These are phyloP conservation scores for Solanum lycopersicoides DNA, from an alignment of 257 asterid species.

Conservation along the genomic window DNA sequence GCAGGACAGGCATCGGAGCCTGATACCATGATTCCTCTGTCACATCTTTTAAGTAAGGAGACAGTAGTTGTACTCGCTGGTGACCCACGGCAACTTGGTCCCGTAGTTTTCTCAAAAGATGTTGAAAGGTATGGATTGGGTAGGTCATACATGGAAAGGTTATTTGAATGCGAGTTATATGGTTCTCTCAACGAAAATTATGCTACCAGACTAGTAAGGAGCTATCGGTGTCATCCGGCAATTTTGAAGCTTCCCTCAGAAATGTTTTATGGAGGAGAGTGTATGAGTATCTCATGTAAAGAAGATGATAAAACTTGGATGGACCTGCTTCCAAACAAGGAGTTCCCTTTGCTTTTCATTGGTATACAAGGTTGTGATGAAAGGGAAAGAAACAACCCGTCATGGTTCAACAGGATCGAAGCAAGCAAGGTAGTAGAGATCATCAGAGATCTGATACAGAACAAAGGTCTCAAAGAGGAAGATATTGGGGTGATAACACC, in stretches of 20 bases:
- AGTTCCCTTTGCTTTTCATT: conserved; percentile 66
- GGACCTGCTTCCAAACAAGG: conserved; percentile 34
- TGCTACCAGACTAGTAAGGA: conserved; percentile 52
- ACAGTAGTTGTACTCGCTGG: conserved; percentile 78
- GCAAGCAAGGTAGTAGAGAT: conserved; percentile 81
- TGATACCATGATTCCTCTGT: conserved; percentile 76
- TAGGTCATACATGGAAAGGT: conserved; percentile 68
- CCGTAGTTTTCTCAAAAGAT: conserved; percentile 51
- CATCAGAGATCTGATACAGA: conserved; percentile 24
- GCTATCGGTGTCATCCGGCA: conserved; percentile 69
- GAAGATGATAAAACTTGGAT: conserved; percentile 14
- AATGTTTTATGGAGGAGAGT: conserved; percentile 54
- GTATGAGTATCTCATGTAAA: conserved; percentile 56
- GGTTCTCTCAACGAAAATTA: conserved; percentile 23
- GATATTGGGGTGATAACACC: conserved; percentile 95
- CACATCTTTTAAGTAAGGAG: conserved; percentile 36
- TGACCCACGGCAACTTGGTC: conserved; percentile 93
- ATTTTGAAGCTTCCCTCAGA: conserved; percentile 71
- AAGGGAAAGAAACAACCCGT: conserved; percentile 88
- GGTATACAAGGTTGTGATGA: conserved; percentile 92
- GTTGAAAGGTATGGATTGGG: conserved; percentile 69
- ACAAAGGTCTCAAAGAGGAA: conserved; percentile 44
- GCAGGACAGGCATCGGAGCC: conserved; percentile 99
- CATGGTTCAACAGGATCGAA: conserved; percentile 91
- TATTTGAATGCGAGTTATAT: conserved; percentile 20